Evolutionary conservation across 2,329 filamentous ascomycete species (phyloP).

Genomic region (Penicillium decumbens): DNA sequence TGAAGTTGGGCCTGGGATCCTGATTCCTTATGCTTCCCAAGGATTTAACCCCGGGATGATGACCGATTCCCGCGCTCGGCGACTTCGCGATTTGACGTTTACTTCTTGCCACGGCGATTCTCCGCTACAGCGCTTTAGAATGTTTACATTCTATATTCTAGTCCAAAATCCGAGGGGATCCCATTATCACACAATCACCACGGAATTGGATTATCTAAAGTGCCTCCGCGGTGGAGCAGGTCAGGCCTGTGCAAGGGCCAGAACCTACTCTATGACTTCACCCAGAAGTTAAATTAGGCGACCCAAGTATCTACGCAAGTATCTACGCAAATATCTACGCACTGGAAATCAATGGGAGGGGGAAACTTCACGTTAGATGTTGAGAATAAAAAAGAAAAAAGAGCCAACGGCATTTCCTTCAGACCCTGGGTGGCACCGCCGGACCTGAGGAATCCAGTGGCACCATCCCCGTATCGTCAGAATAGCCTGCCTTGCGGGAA

Average conservation of each 20-base stretch:
- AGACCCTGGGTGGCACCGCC: background rate
- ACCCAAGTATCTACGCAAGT: too few species aligned
- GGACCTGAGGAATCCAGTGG: background rate
- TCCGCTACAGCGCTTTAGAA: background rate
- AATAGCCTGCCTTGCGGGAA: background rate
- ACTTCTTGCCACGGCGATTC: background rate
- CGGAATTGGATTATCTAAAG: background rate
- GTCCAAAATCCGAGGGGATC: background rate
- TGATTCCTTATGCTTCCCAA: background rate
- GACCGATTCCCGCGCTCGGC: slow-evolving; percentile 2
- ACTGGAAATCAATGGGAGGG: background rate
- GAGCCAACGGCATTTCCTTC: background rate
- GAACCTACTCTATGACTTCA: slow-evolving; percentile 18
- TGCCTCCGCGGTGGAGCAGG: background rate
- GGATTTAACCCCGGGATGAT: slow-evolving; percentile 4
- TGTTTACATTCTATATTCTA: background rate
- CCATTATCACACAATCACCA: background rate
- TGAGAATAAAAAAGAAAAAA: background rate
- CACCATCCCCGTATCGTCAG: background rate
- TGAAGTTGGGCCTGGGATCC: background rate
- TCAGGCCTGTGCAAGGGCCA: slow-evolving; percentile 9
- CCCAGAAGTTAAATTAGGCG: slow-evolving; percentile 3
- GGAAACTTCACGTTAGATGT: slow-evolving; percentile 13
- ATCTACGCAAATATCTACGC: background rate
- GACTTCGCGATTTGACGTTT: background rate